Evolutionary conservation across 106 monocot species (phyloP).

Genomic region (Chionographis japonica): DNA sequence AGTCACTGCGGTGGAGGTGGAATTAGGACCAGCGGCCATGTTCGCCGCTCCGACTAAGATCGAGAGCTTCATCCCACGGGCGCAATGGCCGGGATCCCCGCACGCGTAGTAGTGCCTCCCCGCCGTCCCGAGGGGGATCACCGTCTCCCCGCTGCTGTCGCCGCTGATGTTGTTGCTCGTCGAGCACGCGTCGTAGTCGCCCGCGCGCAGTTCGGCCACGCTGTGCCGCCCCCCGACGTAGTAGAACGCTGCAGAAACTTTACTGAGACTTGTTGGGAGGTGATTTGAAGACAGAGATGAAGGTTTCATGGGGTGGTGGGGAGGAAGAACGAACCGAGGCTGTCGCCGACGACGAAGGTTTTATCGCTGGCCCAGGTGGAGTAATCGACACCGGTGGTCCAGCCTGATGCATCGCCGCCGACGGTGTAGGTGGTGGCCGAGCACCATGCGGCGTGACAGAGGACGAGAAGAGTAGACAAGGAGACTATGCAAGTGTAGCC

Average conservation of each 20-base stretch:
- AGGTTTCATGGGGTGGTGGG: neutral
- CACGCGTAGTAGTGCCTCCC: conserved; percentile 54
- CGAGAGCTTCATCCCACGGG: conserved; percentile 50
- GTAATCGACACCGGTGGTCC: conserved; percentile 37
- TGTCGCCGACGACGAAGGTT: conserved; percentile 37
- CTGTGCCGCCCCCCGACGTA: conserved; percentile 27
- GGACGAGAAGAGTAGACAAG: conserved; percentile 13
- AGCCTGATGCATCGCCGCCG: conserved; percentile 44
- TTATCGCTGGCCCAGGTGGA: conserved; percentile 37
- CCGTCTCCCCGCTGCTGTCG: conserved; percentile 34
- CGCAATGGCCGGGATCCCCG: conserved; percentile 42
- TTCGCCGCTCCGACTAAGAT: conserved; percentile 21
- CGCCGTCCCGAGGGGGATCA: conserved; percentile 27
- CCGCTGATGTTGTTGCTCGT: conserved; percentile 22
- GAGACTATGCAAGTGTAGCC: neutral
- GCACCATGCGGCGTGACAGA: conserved; percentile 9
- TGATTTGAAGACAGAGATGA: neutral
- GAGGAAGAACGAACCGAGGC: conserved; percentile 19
- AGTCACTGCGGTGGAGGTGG: neutral
- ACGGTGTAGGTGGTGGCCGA: conserved; percentile 45
- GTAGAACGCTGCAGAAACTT: conserved; percentile 36
- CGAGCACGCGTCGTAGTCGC: conserved; percentile 42
- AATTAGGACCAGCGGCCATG: conserved; percentile 4
- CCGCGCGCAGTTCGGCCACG: conserved; percentile 37
- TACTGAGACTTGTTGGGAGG: too few relatives aligned